A percentile compares a stretch with the other conserved stretches of the same genome.
These are phyloP conservation scores for Botrytis elliptica DNA, from an alignment of 2,329 filamentous ascomycete species.

Conservation along the genomic window DNA sequence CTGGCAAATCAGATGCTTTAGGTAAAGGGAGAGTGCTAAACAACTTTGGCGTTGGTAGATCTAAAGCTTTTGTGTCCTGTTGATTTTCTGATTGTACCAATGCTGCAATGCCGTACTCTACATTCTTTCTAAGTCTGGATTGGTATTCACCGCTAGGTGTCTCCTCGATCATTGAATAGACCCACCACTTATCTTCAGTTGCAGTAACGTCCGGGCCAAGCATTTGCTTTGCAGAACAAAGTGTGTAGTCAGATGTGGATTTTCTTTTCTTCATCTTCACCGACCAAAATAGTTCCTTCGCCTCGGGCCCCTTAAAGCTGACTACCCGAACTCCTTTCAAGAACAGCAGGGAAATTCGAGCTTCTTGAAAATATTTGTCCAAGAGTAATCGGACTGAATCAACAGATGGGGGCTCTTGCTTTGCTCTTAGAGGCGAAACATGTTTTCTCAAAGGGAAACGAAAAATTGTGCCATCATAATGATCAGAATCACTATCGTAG, in stretches of 20 bases:
- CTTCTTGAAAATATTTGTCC: slow-evolving; percentile 31
- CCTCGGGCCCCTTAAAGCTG: slow-evolving; percentile 26
- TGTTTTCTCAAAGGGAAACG: slow-evolving; percentile 33
- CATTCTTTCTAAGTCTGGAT: slow-evolving; percentile 28
- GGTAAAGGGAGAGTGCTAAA: slow-evolving; percentile 33
- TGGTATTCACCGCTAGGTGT: slow-evolving; percentile 21
- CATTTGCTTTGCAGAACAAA: slow-evolving; percentile 23
- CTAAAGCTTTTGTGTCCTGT: not conserved
- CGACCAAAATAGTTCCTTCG: slow-evolving; percentile 27
- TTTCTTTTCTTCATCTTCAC: slow-evolving; percentile 19
- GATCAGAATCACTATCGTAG: slow-evolving; percentile 27
- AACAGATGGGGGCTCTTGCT: not conserved
- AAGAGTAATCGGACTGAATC: slow-evolving; percentile 21
- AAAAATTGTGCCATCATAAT: slow-evolving; percentile 35
- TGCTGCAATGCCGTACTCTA: slow-evolving; percentile 31
- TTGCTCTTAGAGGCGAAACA: not conserved
- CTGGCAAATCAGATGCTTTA: slow-evolving; percentile 31
- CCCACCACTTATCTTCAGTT: slow-evolving; percentile 29
- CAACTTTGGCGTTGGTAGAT: slow-evolving; percentile 21
- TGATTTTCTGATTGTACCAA: slow-evolving; percentile 21
- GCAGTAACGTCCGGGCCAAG: not conserved
- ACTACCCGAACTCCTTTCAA: slow-evolving; percentile 29
- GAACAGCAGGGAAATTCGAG: slow-evolving; percentile 34
- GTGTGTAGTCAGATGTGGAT: slow-evolving; percentile 13
- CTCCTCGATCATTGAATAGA: slow-evolving; percentile 27